Conservation (phyloP, 2,329 filamentous ascomycete species). For the Scolecobasidium constrictum region DNA sequence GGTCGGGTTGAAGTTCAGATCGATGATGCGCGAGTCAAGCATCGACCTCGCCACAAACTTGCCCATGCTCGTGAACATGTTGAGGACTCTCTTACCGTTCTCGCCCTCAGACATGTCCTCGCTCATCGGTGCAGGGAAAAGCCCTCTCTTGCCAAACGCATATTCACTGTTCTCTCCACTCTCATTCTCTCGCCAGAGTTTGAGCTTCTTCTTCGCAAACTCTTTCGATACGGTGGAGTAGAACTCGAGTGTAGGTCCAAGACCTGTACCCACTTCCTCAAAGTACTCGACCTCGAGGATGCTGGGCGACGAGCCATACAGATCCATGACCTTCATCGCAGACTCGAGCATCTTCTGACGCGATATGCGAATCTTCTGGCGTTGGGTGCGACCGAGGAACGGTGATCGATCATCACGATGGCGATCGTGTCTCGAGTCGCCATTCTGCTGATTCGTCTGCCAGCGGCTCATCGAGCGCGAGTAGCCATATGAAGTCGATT, state of each 20-base stretch:
- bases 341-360: constrained; percentile 91
- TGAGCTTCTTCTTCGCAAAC: constrained; percentile 94
- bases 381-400: constrained; percentile 81
- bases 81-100: constrained; percentile 76
- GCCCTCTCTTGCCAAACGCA: constrained; percentile 69
- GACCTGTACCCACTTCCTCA: constrained; percentile 91
- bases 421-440: constrained; percentile 70
- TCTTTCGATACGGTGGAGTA: constrained; percentile 96
- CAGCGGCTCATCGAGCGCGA: constrained; percentile 94
- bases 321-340: constrained; percentile 95
- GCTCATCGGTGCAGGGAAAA: constrained; percentile 88
- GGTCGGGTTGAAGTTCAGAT: constrained; percentile 92
- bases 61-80: constrained; percentile 84
- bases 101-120: constrained; percentile 62
- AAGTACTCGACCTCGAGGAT: constrained; percentile 97
- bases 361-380: constrained; percentile 97
- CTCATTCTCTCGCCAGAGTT: constrained; percentile 91
- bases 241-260: constrained; percentile 93
- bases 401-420: constrained; percentile 71
- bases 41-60: constrained; percentile 97
- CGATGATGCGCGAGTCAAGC: constrained; percentile 96
- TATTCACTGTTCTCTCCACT: constrained; percentile 63
- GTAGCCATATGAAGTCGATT: constrained; percentile 97
- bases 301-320: constrained; percentile 93
- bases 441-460: constrained; percentile 80